Evolutionary conservation across 257 asterid species (phyloP), one percentile per base, ranked within the genome.

Genomic region (Solanum pinnatisectum): DNA sequence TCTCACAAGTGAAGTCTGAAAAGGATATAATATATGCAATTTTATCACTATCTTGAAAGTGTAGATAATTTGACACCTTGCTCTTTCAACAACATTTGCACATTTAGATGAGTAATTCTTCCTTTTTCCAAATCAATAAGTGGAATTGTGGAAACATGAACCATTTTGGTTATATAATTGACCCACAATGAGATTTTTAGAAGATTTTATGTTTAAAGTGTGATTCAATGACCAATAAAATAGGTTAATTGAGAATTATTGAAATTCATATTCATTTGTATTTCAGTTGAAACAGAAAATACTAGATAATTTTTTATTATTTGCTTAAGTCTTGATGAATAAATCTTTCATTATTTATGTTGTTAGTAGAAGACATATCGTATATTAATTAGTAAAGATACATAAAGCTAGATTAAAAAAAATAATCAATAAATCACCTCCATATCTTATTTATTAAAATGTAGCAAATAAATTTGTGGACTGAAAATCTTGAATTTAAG

Each of bases 11-110:
- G 1, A 46, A 18, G 6, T 18, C 2, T 18, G 2, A 7, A 7
- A 18, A 56, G 0, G 2, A 20, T 7, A 56, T 0, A 56, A 1
- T 2, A 10, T 56, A 18, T 0, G 0, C 65, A 6, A 56, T 20
- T 20, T 3, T 49, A 49, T 0, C 22, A 49, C 5, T 46, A 14
- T 14, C 20, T 46, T 1, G 56, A 14, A 46, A 6, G 0, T 49
- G 5, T 49, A 49, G 20, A 49, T 49, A 49, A 49, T 49, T 49
- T 49, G 40, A 16, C n/a, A 32, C 22, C 35, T 15, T 37, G 33
- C 52, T 37, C 18, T 37, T 37, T 9, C 22, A 10, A 23, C 12
- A 32, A 76, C 33, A 32, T 37, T 23, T 39, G 5, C 83, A 39
- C 33, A 76, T 42, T 23, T n/a, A 40, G 60, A 44, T 1, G 4